These are phyloP conservation scores for Neurospora intermedia DNA, from an alignment of 495 filamentous ascomycete genomes.

Conservation along the genomic window DNA sequence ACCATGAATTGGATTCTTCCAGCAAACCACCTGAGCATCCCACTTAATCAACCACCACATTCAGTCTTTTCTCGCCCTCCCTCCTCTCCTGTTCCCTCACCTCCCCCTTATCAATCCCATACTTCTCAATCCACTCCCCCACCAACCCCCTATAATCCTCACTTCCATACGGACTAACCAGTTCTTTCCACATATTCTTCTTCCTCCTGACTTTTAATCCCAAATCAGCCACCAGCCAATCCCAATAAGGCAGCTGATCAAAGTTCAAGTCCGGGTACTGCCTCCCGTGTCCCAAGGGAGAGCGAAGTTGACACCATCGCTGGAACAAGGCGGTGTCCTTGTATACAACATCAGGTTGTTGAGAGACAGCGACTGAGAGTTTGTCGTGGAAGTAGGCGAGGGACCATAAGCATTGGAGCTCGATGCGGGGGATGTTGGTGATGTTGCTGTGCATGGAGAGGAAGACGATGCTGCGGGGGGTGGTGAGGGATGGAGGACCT, in stretches of 20 bases:
- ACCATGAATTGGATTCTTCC: not conserved
- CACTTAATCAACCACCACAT: not conserved
- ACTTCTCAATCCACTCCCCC: conserved; percentile 35
- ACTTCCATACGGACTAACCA: conserved; percentile 35
- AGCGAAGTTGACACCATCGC: conserved; percentile 47
- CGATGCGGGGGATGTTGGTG: conserved; percentile 28
- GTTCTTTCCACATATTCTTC: conserved; percentile 19
- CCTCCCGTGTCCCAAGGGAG: conserved; percentile 44
- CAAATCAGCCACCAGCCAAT: conserved; percentile 50
- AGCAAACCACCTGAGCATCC: not conserved
- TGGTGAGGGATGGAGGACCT: conserved; percentile 5
- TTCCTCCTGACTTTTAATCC: conserved; percentile 27
- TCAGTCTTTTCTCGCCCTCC: not conserved
- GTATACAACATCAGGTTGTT: no score
- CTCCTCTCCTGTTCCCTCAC: not conserved
- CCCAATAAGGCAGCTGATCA: conserved; percentile 56
- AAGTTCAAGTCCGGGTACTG: conserved; percentile 53
- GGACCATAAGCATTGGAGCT: conserved; percentile 19
- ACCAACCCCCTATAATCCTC: conserved; percentile 45
- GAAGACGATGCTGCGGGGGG: conserved; percentile 51
- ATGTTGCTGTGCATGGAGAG: conserved; percentile 52
- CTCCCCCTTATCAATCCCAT: not conserved
- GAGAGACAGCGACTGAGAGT: no score
- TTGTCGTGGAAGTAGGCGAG: conserved; percentile 30
- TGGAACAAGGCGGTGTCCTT: conserved; percentile 41